Conservation (phyloP, 495 filamentous ascomycete species). For the Acidiella bohemica region DNA sequence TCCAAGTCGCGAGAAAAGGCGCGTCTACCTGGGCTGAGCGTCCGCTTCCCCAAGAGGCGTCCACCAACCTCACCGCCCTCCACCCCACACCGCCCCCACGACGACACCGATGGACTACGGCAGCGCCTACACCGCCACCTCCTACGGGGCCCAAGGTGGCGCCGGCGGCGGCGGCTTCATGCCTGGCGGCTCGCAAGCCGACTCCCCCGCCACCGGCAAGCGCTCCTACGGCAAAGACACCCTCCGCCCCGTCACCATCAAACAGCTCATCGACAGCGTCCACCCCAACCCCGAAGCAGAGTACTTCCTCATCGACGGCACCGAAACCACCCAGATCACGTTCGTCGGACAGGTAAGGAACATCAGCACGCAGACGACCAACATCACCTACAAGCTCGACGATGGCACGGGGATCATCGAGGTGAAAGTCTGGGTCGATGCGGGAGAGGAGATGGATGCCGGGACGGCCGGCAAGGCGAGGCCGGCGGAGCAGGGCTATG, state of each 20-base stretch:
- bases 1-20: too few species aligned
- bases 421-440: conserved; percentile 83
- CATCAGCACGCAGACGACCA: conserved; percentile 74
- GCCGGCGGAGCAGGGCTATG: conserved; percentile 56
- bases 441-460: conserved; percentile 21
- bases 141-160: conserved; percentile 46
- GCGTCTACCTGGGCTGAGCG: not conserved
- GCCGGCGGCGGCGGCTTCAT: conserved; percentile 57
- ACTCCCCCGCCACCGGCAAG: conserved; percentile 22
- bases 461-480: conserved; percentile 32
- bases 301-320: conserved; percentile 60
- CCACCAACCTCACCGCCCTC: not conserved
- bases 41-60: too few species aligned
- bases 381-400: conserved; percentile 83
- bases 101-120: conserved; percentile 2
- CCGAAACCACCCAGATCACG: conserved; percentile 52
- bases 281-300: conserved; percentile 59
- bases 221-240: conserved; percentile 46
- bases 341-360: conserved; percentile 83
- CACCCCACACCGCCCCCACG: not conserved
- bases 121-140: conserved; percentile 37
- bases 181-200: conserved; percentile 35
- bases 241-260: conserved; percentile 84
- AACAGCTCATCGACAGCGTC: conserved; percentile 73
- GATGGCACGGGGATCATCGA: conserved; percentile 89